Conservation (phyloP, 805 yeast genomes). For the Blastobotrys robertii region DNA sequence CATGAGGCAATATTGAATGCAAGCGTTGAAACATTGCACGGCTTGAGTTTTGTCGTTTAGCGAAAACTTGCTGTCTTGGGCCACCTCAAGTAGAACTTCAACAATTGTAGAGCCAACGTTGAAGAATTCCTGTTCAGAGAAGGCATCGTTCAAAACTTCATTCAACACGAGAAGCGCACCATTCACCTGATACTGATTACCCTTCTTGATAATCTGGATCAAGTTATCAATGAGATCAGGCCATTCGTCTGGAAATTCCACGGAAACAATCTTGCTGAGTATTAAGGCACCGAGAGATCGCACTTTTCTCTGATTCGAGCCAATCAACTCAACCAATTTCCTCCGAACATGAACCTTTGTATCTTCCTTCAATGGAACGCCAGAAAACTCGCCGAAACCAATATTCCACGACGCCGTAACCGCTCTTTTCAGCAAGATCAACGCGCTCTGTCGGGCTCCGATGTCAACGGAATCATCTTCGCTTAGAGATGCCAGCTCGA, state of each 20-base stretch:
- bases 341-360: constrained; percentile 44
- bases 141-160: constrained; percentile 77
- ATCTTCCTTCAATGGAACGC: constrained; percentile 43
- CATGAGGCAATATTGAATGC: constrained; percentile 22
- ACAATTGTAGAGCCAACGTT: constrained; percentile 39
- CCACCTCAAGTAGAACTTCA: constrained; percentile 14
- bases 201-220: constrained; percentile 23
- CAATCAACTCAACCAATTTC: constrained; percentile 40
- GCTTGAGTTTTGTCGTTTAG: constrained; percentile 16
- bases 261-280: constrained; percentile 74
- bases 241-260: constrained; percentile 96
- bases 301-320: constrained; percentile 45
- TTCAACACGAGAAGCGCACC: constrained; percentile 29
- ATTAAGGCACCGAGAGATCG: constrained; percentile 62
- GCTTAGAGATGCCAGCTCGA: neutral
- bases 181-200: constrained; percentile 22
- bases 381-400: constrained; percentile 65
- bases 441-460: constrained; percentile 39
- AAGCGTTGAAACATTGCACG: constrained; percentile 26
- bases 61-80: constrained; percentile 5
- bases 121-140: constrained; percentile 81
- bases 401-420: constrained; percentile 76
- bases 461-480: neutral
- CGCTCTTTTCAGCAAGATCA: constrained; percentile 56
- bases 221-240: constrained; percentile 46